Evolutionary conservation across 75 land plant genomes (phyloP).

Genomic region (Gnetum montanum): DNA sequence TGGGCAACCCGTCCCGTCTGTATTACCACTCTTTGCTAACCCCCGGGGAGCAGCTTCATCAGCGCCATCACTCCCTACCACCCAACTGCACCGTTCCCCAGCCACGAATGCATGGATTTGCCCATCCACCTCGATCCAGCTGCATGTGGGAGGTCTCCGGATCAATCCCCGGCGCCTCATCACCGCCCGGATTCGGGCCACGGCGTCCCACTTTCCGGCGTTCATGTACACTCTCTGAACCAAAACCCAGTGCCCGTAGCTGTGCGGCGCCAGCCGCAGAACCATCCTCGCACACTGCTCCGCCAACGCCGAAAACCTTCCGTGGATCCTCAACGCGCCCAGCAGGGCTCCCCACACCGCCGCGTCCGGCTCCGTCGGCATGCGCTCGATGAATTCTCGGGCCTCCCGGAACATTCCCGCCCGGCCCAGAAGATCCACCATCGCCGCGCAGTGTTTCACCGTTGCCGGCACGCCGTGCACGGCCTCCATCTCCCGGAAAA

Average conservation of each 20-base stretch:
- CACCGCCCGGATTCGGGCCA: slow-evolving; percentile 23
- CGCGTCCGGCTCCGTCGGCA: slow-evolving; percentile 60
- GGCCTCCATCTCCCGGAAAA: slow-evolving; percentile 29
- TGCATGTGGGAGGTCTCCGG: not conserved
- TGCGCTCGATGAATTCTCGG: slow-evolving; percentile 32
- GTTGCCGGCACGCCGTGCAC: slow-evolving; percentile 37
- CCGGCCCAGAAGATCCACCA: slow-evolving; percentile 76
- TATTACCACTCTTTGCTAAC: too few relatives aligned
- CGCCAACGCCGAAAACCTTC: slow-evolving; percentile 43
- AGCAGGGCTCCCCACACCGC: slow-evolving; percentile 72
- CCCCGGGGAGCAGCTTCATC: too few relatives aligned
- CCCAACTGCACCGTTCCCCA: too few relatives aligned
- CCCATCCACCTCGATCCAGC: not conserved
- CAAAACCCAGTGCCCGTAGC: slow-evolving; percentile 43
- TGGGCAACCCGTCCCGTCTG: too few relatives aligned
- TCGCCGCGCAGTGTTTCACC: slow-evolving; percentile 58
- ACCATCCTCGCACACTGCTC: slow-evolving; percentile 29
- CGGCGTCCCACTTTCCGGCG: slow-evolving; percentile 25
- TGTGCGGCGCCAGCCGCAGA: slow-evolving; percentile 27
- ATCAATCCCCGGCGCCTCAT: slow-evolving; percentile 17
- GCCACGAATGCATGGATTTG: not conserved
- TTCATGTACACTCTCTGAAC: slow-evolving; percentile 13
- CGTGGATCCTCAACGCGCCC: slow-evolving; percentile 56
- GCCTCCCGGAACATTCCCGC: slow-evolving; percentile 59
- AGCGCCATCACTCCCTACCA: too few relatives aligned